phyloP scores from a whole-genome alignment of 768 basidiomycete genomes.

The Termitomyces heimii region DNA sequence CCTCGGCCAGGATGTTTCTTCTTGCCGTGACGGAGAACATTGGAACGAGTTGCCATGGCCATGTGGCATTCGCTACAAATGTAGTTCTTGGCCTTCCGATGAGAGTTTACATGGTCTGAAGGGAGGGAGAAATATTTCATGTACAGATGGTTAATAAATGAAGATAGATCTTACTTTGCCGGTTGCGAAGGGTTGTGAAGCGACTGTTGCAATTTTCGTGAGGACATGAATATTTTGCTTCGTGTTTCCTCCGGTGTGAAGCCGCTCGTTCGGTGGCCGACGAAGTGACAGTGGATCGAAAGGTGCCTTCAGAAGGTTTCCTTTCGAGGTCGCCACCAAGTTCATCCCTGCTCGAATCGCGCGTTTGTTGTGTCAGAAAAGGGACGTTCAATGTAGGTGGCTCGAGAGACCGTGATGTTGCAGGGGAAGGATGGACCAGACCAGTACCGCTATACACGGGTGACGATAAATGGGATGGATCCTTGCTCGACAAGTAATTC shows the following conservation, averaged over 20 bases:
- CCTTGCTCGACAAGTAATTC: not conserved
- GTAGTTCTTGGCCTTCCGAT: constrained; percentile 8
- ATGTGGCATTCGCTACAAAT: constrained; percentile 5
- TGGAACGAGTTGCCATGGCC: constrained; percentile 8
- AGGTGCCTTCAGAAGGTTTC: not conserved
- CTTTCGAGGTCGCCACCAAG: not conserved
- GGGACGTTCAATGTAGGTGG: no score
- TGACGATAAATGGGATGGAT: not conserved
- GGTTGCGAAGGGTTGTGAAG: constrained; percentile 6
- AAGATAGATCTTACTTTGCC: not conserved
- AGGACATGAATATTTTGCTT: not conserved
- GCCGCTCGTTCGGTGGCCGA: not conserved
- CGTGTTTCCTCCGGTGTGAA: constrained; percentile 2
- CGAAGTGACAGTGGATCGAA: not conserved
- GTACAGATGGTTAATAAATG: not conserved
- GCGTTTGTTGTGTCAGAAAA: not conserved
- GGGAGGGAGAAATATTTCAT: not conserved
- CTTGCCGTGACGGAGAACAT: constrained; percentile 6
- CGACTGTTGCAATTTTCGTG: not conserved
- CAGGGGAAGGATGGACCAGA: not conserved
- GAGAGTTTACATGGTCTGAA: constrained; percentile 14
- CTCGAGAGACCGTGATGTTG: not conserved
- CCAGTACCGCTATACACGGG: not conserved
- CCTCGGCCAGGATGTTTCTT: constrained; percentile 5
- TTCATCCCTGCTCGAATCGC: not conserved